These are phyloP conservation scores for Metschnikowia peoriensis DNA, from an alignment of 805 yeast species.

Conservation along the genomic window DNA sequence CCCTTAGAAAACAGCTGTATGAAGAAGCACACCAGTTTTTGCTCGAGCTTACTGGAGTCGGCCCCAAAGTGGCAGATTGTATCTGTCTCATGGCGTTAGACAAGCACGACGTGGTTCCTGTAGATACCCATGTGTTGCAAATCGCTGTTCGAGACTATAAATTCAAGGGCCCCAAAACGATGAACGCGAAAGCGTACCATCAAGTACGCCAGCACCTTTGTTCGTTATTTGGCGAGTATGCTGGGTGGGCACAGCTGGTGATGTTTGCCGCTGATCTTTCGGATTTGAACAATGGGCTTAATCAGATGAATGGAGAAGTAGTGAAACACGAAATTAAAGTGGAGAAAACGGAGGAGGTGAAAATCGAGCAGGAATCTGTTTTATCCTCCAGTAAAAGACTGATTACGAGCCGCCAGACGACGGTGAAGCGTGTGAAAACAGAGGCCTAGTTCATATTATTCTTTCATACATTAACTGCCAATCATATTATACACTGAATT, in stretches of 20 bases:
- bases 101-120: slow-evolving; percentile 85
- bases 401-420: background rate
- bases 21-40: slow-evolving; percentile 57
- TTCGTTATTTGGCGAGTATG: slow-evolving; percentile 80
- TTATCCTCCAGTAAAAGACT: background rate
- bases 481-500: background rate
- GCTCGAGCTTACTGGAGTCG: slow-evolving; percentile 78
- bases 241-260: slow-evolving; percentile 99
- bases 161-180: slow-evolving; percentile 44
- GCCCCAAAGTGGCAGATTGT: slow-evolving; percentile 98
- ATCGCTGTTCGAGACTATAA: slow-evolving; percentile 82
- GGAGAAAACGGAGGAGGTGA: background rate
- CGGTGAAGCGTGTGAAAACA: slow-evolving; percentile 9
- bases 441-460: background rate
- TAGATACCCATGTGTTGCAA: slow-evolving; percentile 93
- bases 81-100: slow-evolving; percentile 89
- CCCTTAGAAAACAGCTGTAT: slow-evolving; percentile 47
- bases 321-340: slow-evolving; percentile 16
- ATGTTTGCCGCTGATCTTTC: slow-evolving; percentile 80
- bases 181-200: slow-evolving; percentile 52
- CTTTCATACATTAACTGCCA: too few species aligned
- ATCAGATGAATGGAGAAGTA: slow-evolving; percentile 22
- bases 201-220: slow-evolving; percentile 59
- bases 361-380: background rate
- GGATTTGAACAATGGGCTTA: slow-evolving; percentile 69